Conservation (phyloP, 148 eudicot genomes). For the Cornus suecica region DNA sequence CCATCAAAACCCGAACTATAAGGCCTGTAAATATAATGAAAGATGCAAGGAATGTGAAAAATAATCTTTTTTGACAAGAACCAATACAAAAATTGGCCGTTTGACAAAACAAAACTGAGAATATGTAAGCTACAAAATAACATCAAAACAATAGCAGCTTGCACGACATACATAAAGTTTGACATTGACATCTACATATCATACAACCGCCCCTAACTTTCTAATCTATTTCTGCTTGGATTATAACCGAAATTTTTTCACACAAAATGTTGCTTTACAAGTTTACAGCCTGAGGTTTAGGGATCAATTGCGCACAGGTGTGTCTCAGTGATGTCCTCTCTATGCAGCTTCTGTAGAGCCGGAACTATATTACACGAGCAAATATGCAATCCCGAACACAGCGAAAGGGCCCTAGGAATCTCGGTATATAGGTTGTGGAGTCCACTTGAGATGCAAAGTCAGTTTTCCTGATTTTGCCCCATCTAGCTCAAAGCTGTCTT, state of each 20-base stretch:
- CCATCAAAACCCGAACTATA: too few species aligned
- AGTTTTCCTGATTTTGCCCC: constrained; percentile 74
- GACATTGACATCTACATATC: neutral
- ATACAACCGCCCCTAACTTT: neutral
- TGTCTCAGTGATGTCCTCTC: neutral
- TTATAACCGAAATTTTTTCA: neutral
- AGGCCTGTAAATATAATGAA: neutral
- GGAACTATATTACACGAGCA: neutral
- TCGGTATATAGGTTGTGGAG: constrained; percentile 83
- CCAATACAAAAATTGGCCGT: neutral
- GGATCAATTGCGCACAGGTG: neutral
- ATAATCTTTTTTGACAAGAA: neutral
- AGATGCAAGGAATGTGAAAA: neutral
- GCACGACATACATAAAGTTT: neutral
- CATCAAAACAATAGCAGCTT: neutral
- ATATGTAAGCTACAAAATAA: neutral
- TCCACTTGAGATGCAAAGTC: constrained; percentile 72
- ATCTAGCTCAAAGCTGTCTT: constrained; percentile 64
- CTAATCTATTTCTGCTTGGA: neutral
- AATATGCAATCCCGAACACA: neutral
- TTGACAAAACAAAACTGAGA: neutral
- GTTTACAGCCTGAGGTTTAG: neutral
- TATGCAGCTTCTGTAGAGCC: neutral
- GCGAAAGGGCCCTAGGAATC: constrained; percentile 31
- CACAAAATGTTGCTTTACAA: neutral